These are phyloP conservation scores for Cystofilobasidium bisporidii DNA, from an alignment of 768 basidiomycete genomes.

Conservation along the genomic window DNA sequence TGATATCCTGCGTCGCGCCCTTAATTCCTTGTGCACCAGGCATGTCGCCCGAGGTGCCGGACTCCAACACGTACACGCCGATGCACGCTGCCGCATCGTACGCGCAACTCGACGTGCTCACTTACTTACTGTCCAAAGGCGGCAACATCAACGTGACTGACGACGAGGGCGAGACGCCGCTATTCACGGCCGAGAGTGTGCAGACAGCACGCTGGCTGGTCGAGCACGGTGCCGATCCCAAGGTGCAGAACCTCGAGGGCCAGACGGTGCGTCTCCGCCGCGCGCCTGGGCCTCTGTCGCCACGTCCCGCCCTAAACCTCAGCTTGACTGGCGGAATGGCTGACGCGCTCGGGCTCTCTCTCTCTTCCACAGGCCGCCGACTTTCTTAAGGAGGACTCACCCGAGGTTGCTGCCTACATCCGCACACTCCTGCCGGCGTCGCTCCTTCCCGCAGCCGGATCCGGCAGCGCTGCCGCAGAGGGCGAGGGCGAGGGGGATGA, in stretches of 20 bases:
- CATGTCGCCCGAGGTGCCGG: constrained; percentile 18
- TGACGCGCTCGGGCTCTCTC: background rate
- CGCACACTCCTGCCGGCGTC: constrained; percentile 39
- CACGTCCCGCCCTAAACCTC: too few species aligned
- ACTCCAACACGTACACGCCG: constrained; percentile 28
- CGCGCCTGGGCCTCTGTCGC: too few species aligned
- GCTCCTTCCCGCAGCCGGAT: background rate
- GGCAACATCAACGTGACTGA: constrained; percentile 81
- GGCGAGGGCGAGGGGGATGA: constrained; percentile 4
- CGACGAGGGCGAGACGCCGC: constrained; percentile 78
- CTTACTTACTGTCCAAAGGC: constrained; percentile 71
- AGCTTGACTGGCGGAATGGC: background rate
- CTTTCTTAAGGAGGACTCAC: constrained; percentile 62
- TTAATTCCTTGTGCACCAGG: too few species aligned
- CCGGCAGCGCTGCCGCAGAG: background rate
- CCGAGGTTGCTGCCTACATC: constrained; percentile 56
- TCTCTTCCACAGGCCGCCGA: constrained; percentile 52
- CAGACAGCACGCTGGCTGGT: constrained; percentile 69
- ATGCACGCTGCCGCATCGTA: constrained; percentile 85
- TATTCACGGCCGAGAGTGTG: constrained; percentile 77
- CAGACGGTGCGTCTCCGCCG: constrained; percentile 51
- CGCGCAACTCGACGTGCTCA: constrained; percentile 62
- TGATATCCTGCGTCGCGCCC: too few species aligned
- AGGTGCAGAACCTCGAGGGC: constrained; percentile 59
- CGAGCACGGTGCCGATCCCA: constrained; percentile 60